Percentiles rank a stretch among this genome's conserved stretches.
Conservation (phyloP, 2,329 filamentous ascomycete genomes). For the Monosporascus sp. region DNA sequence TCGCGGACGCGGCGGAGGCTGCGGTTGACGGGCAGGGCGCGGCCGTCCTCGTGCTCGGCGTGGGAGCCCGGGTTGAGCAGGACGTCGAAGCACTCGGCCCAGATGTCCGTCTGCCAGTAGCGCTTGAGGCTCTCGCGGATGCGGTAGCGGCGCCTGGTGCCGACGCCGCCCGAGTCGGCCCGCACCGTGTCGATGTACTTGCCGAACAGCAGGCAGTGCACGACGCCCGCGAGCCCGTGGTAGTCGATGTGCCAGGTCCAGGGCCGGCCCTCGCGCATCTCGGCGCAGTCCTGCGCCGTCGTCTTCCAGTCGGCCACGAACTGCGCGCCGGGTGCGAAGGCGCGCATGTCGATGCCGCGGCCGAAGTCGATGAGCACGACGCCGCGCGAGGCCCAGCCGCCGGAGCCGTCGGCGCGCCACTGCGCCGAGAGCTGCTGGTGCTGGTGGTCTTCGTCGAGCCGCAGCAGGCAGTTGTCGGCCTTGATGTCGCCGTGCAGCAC, state of each 20-base stretch:
- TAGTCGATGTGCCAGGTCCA: slow-evolving; percentile 99
- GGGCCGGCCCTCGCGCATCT: slow-evolving; percentile 88
- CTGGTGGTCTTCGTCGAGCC: slow-evolving; percentile 55
- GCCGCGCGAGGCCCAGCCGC: slow-evolving; percentile 77
- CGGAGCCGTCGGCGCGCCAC: slow-evolving; percentile 68
- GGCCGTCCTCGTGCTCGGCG: slow-evolving; percentile 58
- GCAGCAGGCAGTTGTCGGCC: slow-evolving; percentile 88
- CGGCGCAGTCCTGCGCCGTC: slow-evolving; percentile 78
- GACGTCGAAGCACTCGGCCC: slow-evolving; percentile 76
- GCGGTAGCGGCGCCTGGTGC: slow-evolving; percentile 64
- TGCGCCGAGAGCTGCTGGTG: slow-evolving; percentile 46
- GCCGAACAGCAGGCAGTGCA: slow-evolving; percentile 87
- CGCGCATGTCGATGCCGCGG: slow-evolving; percentile 86
- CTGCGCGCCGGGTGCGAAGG: slow-evolving; percentile 68
- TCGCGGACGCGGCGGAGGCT: slow-evolving; percentile 65
- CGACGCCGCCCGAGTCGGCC: slow-evolving; percentile 48
- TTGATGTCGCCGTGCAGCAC: slow-evolving; percentile 93
- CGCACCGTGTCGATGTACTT: slow-evolving; percentile 84
- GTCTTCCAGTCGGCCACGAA: slow-evolving; percentile 98
- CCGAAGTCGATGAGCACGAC: slow-evolving; percentile 91
- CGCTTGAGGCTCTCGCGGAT: slow-evolving; percentile 81
- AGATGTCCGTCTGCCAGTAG: slow-evolving; percentile 95
- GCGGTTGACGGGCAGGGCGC: slow-evolving; percentile 66
- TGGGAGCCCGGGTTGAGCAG: slow-evolving; percentile 75
- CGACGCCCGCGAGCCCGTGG: slow-evolving; percentile 80